Conservation (phyloP, 2,329 filamentous ascomycete genomes). For the Atkinsonella texensis region DNA sequence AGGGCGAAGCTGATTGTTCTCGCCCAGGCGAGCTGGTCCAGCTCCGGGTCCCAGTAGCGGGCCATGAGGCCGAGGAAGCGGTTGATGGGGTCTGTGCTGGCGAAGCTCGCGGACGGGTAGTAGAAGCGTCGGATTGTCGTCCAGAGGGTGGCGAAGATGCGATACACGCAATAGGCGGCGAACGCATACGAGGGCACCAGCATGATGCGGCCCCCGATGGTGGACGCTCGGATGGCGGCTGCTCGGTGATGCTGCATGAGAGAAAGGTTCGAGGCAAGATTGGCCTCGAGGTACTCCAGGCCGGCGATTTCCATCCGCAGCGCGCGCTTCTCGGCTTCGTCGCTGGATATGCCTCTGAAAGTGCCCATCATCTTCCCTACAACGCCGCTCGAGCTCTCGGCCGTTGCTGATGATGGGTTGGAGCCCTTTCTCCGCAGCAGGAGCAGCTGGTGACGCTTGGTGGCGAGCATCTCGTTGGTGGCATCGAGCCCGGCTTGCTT, state of each 20-base stretch:
- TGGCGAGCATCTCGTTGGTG: slow-evolving; percentile 64
- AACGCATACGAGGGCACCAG: slow-evolving; percentile 55
- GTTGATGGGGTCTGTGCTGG: slow-evolving; percentile 70
- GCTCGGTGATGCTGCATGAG: slow-evolving; percentile 51
- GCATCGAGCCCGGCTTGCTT: slow-evolving; percentile 71
- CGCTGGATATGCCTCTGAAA: slow-evolving; percentile 51
- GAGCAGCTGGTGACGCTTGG: slow-evolving; percentile 62
- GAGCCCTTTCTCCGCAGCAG: slow-evolving; percentile 51
- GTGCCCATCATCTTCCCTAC: slow-evolving; percentile 64
- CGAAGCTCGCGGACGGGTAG: slow-evolving; percentile 37
- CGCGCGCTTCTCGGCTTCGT: slow-evolving; percentile 45
- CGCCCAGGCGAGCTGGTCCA: slow-evolving; percentile 74
- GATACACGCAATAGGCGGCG: slow-evolving; percentile 73
- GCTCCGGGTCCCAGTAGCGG: slow-evolving; percentile 70
- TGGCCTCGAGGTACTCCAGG: slow-evolving; percentile 67
- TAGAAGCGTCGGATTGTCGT: slow-evolving; percentile 49
- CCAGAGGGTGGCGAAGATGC: slow-evolving; percentile 59
- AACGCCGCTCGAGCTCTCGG: slow-evolving; percentile 34
- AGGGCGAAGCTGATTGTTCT: slow-evolving; percentile 76
- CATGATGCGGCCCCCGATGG: slow-evolving; percentile 51
- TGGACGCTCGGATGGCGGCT: slow-evolving; percentile 55
- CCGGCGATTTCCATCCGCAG: slow-evolving; percentile 68
- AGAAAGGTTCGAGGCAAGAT: slow-evolving; percentile 52
- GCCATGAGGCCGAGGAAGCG: slow-evolving; percentile 69
- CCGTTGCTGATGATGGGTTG: slow-evolving; percentile 22